phyloP scores from a whole-genome alignment of 805 yeast genomes.

The Saccharomyces mikatae region DNA sequence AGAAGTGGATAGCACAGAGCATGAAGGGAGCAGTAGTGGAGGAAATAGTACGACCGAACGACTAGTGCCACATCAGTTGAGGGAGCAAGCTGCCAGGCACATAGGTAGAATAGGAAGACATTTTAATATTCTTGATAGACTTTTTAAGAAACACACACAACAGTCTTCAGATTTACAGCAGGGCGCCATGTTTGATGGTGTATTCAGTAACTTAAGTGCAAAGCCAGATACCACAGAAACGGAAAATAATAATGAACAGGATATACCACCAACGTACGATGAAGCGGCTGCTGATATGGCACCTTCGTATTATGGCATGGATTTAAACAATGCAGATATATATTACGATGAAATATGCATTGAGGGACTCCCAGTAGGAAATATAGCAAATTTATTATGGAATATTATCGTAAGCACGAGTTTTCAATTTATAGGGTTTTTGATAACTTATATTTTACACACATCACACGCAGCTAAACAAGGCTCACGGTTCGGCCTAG shows the following conservation, averaged over 20 bases:
- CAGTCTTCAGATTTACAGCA: conserved; percentile 11
- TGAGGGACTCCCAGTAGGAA: conserved; percentile 94
- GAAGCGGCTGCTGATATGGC: conserved; percentile 91
- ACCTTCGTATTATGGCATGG: conserved; percentile 94
- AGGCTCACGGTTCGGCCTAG: conserved; percentile 89
- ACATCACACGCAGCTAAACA: conserved; percentile 96
- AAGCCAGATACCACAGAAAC: conserved; percentile 54
- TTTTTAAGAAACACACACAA: conserved; percentile 22
- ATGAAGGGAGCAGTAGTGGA: background rate
- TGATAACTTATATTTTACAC: conserved; percentile 81
- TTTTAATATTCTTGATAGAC: conserved; percentile 35
- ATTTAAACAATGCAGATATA: conserved; percentile 50
- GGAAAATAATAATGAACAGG: conserved; percentile 29
- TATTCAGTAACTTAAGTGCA: conserved; percentile 83
- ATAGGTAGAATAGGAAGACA: conserved; percentile 28
- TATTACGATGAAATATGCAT: conserved; percentile 85
- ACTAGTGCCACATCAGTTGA: conserved; percentile 8
- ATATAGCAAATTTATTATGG: conserved; percentile 82
- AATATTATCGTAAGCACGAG: conserved; percentile 81
- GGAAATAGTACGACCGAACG: conserved; percentile 6
- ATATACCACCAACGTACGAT: conserved; percentile 78
- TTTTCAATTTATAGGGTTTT: conserved; percentile 89
- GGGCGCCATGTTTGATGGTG: conserved; percentile 59
- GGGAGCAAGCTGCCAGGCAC: conserved; percentile 16
- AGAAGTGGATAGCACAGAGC: conserved; percentile 1